phyloP scores from a whole-genome alignment of 441 rosid species.

The Gossypium laxum region DNA sequence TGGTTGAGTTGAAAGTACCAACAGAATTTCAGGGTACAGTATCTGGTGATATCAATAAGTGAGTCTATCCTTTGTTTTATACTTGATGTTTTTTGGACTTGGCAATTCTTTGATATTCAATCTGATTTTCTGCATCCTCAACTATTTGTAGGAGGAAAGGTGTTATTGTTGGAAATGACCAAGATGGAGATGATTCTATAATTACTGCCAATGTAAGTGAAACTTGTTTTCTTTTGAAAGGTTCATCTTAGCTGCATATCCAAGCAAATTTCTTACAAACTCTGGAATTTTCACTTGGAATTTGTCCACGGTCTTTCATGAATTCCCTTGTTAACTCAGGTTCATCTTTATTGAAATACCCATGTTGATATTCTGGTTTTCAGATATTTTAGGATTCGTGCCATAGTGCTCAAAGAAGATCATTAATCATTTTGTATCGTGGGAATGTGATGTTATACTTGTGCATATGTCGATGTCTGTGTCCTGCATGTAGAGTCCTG shows the following conservation, averaged over 20 bases:
- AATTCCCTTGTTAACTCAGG: not conserved
- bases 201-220: slow-evolving; percentile 61
- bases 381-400: not conserved
- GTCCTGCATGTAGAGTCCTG: not conserved
- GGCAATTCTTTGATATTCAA: slow-evolving; percentile 5
- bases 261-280: not conserved
- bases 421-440: not conserved
- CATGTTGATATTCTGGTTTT: not conserved
- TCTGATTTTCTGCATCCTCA: not conserved
- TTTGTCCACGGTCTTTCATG: not conserved
- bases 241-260: not conserved
- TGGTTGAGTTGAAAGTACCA: slow-evolving; percentile 88
- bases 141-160: slow-evolving; percentile 73
- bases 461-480: not conserved
- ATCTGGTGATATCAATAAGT: slow-evolving; percentile 95
- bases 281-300: too few relatives aligned
- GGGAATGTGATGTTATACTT: not conserved
- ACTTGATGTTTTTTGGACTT: not conserved
- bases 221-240: slow-evolving; percentile 4
- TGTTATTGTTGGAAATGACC: slow-evolving; percentile 85
- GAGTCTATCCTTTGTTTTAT: slow-evolving; percentile 20
- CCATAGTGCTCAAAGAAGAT: not conserved
- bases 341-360: not conserved
- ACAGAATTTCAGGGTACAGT: slow-evolving; percentile 91
- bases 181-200: slow-evolving; percentile 87